A percentile compares a stretch with the other conserved stretches of the same genome.
Conservation (phyloP, 331 rosid species). For the Pyracantha coccinea region DNA sequence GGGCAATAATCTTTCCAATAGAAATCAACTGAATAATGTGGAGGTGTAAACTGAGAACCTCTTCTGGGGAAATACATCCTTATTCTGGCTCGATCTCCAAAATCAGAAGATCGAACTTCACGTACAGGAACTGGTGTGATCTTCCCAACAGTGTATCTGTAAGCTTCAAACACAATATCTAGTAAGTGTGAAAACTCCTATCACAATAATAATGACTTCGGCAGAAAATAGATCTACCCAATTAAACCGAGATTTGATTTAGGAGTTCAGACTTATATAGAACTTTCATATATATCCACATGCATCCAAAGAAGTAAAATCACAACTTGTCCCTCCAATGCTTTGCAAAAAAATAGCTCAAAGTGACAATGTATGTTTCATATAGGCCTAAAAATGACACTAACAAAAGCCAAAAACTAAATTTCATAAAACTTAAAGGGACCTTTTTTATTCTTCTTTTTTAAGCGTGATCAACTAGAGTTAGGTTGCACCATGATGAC, state of each 20-base stretch:
- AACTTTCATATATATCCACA: too few relatives aligned
- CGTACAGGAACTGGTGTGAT: constrained; percentile 85
- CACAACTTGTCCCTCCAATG: background rate
- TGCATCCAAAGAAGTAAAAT: background rate
- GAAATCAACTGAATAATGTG: constrained; percentile 67
- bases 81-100: constrained; percentile 78
- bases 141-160: constrained; percentile 88
- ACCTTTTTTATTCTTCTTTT: background rate
- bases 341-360: background rate
- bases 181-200: constrained; percentile 8
- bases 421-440: background rate
- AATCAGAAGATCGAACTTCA: constrained; percentile 83
- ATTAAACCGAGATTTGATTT: background rate
- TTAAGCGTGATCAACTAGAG: background rate
- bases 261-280: background rate
- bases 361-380: background rate
- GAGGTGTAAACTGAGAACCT: constrained; percentile 82
- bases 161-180: constrained; percentile 26
- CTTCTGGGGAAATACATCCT: constrained; percentile 65
- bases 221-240: background rate
- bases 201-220: background rate
- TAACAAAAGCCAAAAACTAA: background rate
- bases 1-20: constrained; percentile 94
- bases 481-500: background rate
- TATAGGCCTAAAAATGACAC: too few relatives aligned